phyloP scores from a whole-genome alignment of 192 early-diverging fungal species.

The Fimicolochytrium jonesii region DNA sequence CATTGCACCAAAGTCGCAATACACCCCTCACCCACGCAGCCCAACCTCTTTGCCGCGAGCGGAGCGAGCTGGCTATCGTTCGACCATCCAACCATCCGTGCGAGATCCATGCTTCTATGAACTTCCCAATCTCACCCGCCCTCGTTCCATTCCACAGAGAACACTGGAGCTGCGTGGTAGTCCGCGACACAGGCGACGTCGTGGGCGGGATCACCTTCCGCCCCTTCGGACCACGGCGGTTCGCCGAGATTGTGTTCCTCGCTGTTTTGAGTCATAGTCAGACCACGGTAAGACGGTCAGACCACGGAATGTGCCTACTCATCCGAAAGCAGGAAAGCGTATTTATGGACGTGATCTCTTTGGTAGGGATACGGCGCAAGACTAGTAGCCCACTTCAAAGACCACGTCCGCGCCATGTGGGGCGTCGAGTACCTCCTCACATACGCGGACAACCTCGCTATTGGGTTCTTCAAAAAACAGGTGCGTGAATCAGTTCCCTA shows the following conservation, averaged over 20 bases:
- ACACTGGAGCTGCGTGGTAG: constrained; percentile 80
- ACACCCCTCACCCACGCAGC: no score
- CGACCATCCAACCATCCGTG: no score
- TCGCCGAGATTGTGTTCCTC: constrained; percentile 99
- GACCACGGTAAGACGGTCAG: constrained; percentile 11
- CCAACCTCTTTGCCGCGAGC: no score
- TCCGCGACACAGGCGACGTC: constrained; percentile 64
- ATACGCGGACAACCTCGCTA: constrained; percentile 98
- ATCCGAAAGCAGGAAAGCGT: no score
- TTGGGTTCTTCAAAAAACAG: constrained; percentile 98
- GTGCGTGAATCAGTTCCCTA: no score
- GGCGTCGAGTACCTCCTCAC: constrained; percentile 86
- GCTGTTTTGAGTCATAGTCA: constrained; percentile 60
- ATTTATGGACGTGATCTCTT: not conserved
- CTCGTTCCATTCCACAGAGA: constrained; percentile 60
- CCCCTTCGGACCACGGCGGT: constrained; percentile 80
- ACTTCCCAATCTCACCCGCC: no score
- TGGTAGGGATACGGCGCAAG: constrained; percentile 89
- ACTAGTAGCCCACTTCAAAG: constrained; percentile 95
- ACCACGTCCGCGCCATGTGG: constrained; percentile 74
- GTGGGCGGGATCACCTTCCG: constrained; percentile 94
- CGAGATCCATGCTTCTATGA: no score
- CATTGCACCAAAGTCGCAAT: no score
- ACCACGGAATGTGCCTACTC: no score
- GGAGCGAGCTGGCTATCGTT: no score